Evolutionary conservation across 345 rosid species (phyloP), one percentile per base, ranked within the genome.

Genomic region (Arabidopsis arenosa): DNA sequence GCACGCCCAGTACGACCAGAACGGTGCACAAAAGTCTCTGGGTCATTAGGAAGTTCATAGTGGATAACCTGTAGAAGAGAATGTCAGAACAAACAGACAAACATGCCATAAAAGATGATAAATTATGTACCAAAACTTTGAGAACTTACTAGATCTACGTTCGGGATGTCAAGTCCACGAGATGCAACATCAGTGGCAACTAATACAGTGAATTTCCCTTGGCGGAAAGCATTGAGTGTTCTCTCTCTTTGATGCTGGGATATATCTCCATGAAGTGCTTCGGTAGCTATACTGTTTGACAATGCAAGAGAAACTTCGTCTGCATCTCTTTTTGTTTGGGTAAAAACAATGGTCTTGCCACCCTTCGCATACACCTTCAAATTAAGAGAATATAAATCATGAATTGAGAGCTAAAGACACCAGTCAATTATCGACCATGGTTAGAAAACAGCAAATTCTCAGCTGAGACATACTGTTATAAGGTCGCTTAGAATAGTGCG

Each of bases 1-100:
- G 97, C 99, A 43, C 97, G 97, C 52, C 99, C 99, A 58, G 99
- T 95, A 79, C 97, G 97, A 32, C 97, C 99, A 74, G 99, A 95
- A 64, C 98, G 96, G 75, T 92, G 98, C 80, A 94, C 99, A 88
- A 95, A 95, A 37, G 97, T 89, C 82, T 95, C 99, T 14, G 97
- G 82, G 73, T 90, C 99, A 83, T 95, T 95, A 28, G 99, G 99
- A 82, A 95, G 93, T 77, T 95, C 97, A 74, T 89, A 95, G 80
- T 95, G 97, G 83, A 95, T 92, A 63, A 95, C 33, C 99, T 95
- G 89, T 62, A 74, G 36, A 69, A 54, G 55, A 56, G 47, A 23
- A 49, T 53, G 77, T 73, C 71, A 75, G 76, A 64, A 77, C 17
- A 65, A 47, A 70, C 10, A 75, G 53, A 64, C 26, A 23, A 52